These are phyloP conservation scores for Kluyveromyces sp. DNA, from an alignment of 1,139 yeast species.

Conservation along the genomic window DNA sequence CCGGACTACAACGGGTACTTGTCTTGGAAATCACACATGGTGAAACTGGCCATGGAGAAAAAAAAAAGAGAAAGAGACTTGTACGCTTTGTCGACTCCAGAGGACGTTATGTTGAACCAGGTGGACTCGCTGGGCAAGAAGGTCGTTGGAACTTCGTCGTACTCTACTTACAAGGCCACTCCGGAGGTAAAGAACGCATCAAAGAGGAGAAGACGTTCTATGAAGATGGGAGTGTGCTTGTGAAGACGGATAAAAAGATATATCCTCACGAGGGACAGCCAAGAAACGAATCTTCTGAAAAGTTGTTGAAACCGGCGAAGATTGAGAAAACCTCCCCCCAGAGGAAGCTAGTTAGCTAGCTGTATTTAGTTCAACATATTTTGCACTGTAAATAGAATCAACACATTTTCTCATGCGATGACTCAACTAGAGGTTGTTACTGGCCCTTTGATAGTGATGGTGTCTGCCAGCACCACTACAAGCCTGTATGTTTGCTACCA, in stretches of 20 bases:
- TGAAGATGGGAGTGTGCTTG: slow-evolving; percentile 56
- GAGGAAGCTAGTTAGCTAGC: no score
- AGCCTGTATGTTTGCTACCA: no score
- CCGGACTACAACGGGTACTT: slow-evolving; percentile 55
- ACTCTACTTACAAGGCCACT: slow-evolving; percentile 39
- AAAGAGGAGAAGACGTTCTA: slow-evolving; percentile 48
- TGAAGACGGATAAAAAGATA: slow-evolving; percentile 33
- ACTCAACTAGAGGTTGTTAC: background rate
- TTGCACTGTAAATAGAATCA: background rate
- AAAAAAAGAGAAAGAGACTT: slow-evolving; percentile 17
- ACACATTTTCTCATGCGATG: background rate
- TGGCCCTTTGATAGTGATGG: no score
- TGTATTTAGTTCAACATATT: no score
- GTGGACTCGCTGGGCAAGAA: slow-evolving; percentile 25
- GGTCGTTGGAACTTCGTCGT: slow-evolving; percentile 45
- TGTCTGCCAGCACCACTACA: no score
- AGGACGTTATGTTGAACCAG: slow-evolving; percentile 20
- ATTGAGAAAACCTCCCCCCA: background rate
- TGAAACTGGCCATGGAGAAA: slow-evolving; percentile 34
- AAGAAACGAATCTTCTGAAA: slow-evolving; percentile 22
- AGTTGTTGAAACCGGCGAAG: slow-evolving; percentile 11
- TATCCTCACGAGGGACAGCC: slow-evolving; percentile 32
- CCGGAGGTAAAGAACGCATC: slow-evolving; percentile 50
- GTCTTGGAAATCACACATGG: slow-evolving; percentile 54
- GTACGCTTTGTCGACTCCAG: slow-evolving; percentile 26